These are phyloP conservation scores for Solanum sitiens DNA, from an alignment of 257 asterid species.

Conservation along the genomic window DNA sequence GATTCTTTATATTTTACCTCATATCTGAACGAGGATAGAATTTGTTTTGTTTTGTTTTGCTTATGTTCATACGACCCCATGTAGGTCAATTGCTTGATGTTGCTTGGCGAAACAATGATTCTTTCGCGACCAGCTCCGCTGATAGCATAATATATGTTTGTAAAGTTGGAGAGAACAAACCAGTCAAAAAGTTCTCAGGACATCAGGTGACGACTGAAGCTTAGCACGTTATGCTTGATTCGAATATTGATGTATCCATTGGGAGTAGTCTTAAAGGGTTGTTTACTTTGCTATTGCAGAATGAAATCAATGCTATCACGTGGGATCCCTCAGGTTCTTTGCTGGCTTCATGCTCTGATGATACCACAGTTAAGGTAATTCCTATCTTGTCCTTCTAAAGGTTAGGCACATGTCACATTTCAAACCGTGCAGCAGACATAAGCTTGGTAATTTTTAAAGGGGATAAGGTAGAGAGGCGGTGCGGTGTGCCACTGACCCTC, in stretches of 20 bases:
- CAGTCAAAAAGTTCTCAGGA: conserved; percentile 65
- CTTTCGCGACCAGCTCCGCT: conserved; percentile 91
- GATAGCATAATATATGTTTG: conserved; percentile 87
- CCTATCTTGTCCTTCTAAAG: background rate
- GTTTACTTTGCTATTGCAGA: conserved; percentile 20
- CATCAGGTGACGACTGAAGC: conserved; percentile 50
- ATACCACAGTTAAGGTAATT: conserved; percentile 63
- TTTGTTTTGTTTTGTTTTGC: background rate
- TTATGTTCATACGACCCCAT: background rate
- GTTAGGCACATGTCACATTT: background rate
- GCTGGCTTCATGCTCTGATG: conserved; percentile 98
- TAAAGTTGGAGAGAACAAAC: conserved; percentile 78
- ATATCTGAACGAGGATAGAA: background rate
- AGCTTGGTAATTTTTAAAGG: background rate
- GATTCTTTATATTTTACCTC: background rate
- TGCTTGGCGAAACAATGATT: conserved; percentile 81
- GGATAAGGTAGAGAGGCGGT: background rate
- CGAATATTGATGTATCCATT: background rate
- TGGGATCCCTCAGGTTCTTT: conserved; percentile 87
- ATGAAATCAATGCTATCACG: conserved; percentile 91
- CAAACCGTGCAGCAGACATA: background rate
- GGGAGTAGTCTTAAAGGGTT: background rate
- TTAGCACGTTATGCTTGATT: background rate
- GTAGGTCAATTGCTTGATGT: conserved; percentile 91
- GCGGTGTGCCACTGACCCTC: background rate